Evolutionary conservation across 2,329 filamentous ascomycete species (phyloP).

Genomic region (Sarocladium strictum): DNA sequence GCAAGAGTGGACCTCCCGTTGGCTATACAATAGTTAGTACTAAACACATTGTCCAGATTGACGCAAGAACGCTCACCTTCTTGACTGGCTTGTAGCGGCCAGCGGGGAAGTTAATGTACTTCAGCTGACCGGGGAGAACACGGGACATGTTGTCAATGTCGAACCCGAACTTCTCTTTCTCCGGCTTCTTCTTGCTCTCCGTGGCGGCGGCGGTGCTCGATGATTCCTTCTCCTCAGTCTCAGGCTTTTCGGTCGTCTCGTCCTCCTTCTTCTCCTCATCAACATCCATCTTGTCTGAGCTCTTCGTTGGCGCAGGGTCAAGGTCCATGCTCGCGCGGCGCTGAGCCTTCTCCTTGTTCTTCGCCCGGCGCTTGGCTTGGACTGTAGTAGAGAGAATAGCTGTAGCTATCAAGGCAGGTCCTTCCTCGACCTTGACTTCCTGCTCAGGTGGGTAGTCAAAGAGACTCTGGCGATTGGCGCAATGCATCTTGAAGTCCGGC

Average conservation of each 20-base stretch:
- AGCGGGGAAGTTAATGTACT: constrained; percentile 88
- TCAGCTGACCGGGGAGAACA: constrained; percentile 85
- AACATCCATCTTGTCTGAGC: constrained; percentile 82
- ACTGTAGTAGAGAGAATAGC: constrained; percentile 95
- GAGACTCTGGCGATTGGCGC: constrained; percentile 86
- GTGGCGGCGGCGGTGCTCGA: constrained; percentile 30
- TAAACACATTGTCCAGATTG: background rate
- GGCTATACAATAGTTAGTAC: constrained; percentile 48
- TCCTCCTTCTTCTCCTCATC: constrained; percentile 57
- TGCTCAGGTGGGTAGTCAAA: constrained; percentile 98
- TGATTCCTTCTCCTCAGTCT: constrained; percentile 53
- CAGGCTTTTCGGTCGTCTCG: constrained; percentile 55
- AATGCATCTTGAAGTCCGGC: constrained; percentile 91
- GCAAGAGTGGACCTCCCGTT: constrained; percentile 88
- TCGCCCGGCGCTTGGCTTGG: constrained; percentile 89
- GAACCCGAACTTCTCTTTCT: constrained; percentile 96
- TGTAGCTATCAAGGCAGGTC: constrained; percentile 87
- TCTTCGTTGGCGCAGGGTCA: constrained; percentile 60
- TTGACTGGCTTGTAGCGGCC: constrained; percentile 88
- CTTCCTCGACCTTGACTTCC: constrained; percentile 90
- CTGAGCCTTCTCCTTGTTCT: constrained; percentile 82
- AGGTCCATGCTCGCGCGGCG: constrained; percentile 93
- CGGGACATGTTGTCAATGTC: constrained; percentile 96
- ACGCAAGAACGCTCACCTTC: constrained; percentile 53
- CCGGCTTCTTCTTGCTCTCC: constrained; percentile 77